Conservation (phyloP, 139 green algal genomes). For the Tetraselmis striata region DNA sequence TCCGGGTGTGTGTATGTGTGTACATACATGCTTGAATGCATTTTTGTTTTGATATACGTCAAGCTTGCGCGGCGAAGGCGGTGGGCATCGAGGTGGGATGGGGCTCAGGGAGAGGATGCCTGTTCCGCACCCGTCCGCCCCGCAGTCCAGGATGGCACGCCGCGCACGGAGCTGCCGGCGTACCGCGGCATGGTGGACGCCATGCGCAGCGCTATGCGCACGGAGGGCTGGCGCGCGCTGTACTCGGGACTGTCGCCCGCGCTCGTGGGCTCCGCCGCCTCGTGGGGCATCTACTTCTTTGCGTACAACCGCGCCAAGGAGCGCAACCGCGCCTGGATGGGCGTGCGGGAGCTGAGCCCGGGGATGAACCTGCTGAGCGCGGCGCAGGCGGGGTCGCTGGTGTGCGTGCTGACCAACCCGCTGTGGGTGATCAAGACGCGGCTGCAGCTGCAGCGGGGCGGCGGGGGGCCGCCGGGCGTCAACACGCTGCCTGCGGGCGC, state of each 20-base stretch:
- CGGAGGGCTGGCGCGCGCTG: slow-evolving; percentile 63
- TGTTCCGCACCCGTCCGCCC: too few species aligned
- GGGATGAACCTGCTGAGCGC: slow-evolving; percentile 62
- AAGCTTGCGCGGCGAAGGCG: too few species aligned
- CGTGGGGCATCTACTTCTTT: slow-evolving; percentile 81
- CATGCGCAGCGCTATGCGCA: slow-evolving; percentile 42
- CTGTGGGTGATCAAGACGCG: slow-evolving; percentile 93
- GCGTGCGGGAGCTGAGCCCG: slow-evolving; percentile 28
- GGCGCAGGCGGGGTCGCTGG: slow-evolving; percentile 55
- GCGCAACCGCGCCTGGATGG: slow-evolving; percentile 21
- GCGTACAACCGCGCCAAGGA: slow-evolving; percentile 71
- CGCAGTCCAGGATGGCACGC: slow-evolving; percentile 69
- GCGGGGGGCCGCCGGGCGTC: slow-evolving; percentile 10
- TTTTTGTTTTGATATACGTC: neutral
- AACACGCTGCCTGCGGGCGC: slow-evolving; percentile 1
- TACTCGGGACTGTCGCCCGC: slow-evolving; percentile 72
- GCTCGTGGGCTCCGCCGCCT: slow-evolving; percentile 62
- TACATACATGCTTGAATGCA: neutral
- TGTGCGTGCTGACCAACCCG: slow-evolving; percentile 83
- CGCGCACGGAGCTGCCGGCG: slow-evolving; percentile 26
- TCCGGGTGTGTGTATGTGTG: neutral
- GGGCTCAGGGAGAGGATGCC: too few species aligned
- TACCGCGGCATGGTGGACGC: slow-evolving; percentile 67
- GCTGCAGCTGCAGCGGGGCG: slow-evolving; percentile 72
- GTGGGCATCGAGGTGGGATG: too few species aligned